Evolutionary conservation across 2,329 filamentous ascomycete species (phyloP), one percentile per base, ranked within the genome.

Genomic region (Penicillium frequentans): DNA sequence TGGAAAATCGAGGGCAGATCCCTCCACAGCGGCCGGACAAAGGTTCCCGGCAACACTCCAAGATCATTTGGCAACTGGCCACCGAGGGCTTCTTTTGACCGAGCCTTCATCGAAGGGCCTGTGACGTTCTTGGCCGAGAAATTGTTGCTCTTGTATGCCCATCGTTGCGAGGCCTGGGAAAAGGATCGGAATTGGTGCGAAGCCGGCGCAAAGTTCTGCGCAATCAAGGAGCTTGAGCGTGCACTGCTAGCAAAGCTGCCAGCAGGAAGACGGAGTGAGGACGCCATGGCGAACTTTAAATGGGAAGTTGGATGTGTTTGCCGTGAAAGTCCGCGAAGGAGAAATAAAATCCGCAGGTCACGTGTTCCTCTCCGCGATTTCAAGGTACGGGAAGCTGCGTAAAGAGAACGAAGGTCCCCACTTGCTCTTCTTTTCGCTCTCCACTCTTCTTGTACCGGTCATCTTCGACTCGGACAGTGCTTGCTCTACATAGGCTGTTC

Each of bases 21-120:
- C 55, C 66, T 67, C 70, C 72, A 75, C 31, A 73, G 54, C 5
- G 74, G 75, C 48, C 67, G 68, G 19, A 78, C 66, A 55, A 75
- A 77, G 0, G 74, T 77, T 27, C 76, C 76, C 13, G 77, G 76
- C 46, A 82, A 64, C 45, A 81, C 43, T 33, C 80, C 80, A 21
- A 81, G 63, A 62, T 80, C 76, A 55, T 78, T 73, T n/a, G 73
- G 74, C 54, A 78, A 58, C 39, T 71, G 68, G 19, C 68, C 56
- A 31, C 64, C 61, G 42, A 69, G 62, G 46, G 74, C 59, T 8
- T 74, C 67, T 51, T 68, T 69, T 16, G 69, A 64, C 45, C 69
- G 63, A 29, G 73, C 68, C 49, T 69, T 70, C 66, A 78, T 73
- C 52, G 76, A 77, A 29, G 74, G 75, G 57, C 42, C 43, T 77